Percentiles rank a stretch among this genome's conserved stretches.
Conservation (phyloP, 2,329 filamentous ascomycete species). For the Penicillium rolfsii region DNA sequence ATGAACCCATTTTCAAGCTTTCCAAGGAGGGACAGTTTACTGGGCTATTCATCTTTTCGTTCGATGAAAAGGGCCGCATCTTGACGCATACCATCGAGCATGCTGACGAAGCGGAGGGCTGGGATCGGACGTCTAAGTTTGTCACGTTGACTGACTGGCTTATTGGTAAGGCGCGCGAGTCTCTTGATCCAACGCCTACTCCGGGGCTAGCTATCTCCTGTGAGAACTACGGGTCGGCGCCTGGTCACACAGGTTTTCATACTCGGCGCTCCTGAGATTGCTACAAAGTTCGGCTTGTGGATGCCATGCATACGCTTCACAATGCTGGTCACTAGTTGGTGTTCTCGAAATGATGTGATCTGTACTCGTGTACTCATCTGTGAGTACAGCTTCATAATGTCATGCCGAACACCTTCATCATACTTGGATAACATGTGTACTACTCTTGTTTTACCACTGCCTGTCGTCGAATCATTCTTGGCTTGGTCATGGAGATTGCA, state of each 20-base stretch:
- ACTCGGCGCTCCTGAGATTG: constrained; percentile 1
- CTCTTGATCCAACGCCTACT: constrained; percentile 33
- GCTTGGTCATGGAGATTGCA: neutral
- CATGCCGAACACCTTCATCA: neutral
- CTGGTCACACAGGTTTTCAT: neutral
- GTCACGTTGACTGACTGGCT: constrained; percentile 95
- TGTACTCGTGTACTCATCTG: neutral
- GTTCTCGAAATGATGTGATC: neutral
- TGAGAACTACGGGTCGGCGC: constrained; percentile 17
- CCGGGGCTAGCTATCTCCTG: constrained; percentile 37
- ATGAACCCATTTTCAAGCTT: constrained; percentile 52
- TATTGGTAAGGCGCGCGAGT: constrained; percentile 72
- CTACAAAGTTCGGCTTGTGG: neutral
- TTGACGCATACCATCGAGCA: constrained; percentile 92
- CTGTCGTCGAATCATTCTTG: neutral
- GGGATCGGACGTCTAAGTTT: constrained; percentile 82
- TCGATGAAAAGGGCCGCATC: constrained; percentile 83
- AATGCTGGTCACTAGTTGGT: neutral
- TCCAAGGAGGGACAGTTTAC: constrained; percentile 77
- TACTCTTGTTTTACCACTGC: neutral
- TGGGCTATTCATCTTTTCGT: constrained; percentile 93
- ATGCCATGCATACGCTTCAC: neutral
- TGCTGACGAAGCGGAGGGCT: constrained; percentile 78
- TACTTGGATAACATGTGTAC: neutral
- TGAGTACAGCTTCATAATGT: neutral